Evolutionary conservation across 2,329 filamentous ascomycete genomes (phyloP).

Genomic region (Cercospora sesami): DNA sequence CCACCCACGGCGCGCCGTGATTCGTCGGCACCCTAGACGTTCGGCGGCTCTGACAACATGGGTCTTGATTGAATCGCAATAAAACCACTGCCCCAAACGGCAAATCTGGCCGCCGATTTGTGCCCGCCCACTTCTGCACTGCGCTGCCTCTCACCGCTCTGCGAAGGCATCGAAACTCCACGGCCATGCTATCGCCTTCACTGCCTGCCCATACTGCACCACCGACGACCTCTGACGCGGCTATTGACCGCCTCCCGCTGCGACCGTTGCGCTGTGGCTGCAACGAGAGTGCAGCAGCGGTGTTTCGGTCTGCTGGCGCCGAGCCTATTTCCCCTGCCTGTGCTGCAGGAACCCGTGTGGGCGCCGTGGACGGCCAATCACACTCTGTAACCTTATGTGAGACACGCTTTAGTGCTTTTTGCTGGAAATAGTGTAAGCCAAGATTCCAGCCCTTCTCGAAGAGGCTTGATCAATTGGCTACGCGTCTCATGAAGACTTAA

Average conservation of each 20-base stretch:
- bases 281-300: conserved; percentile 4
- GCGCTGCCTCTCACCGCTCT: background rate
- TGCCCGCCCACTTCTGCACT: background rate
- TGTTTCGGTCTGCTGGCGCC: background rate
- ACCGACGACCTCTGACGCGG: background rate
- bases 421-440: conserved; percentile 12
- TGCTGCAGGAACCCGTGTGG: conserved; percentile 21
- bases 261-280: conserved; percentile 8
- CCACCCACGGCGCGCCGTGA: background rate
- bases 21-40: conserved; percentile 1
- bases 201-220: background rate
- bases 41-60: conserved; percentile 10
- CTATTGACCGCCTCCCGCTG: background rate
- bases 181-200: background rate
- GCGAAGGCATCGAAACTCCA: background rate
- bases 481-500: background rate
- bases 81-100: conserved; percentile 5
- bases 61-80: background rate
- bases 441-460: conserved; percentile 12
- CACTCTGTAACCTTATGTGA: conserved; percentile 8
- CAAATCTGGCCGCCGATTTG: background rate
- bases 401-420: conserved; percentile 16
- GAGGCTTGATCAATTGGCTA: conserved; percentile 7
- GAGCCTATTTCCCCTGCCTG: conserved; percentile 4
- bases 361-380: conserved; percentile 8